Evolutionary conservation across 2,329 filamentous ascomycete species (phyloP), one percentile per base, ranked within the genome.

Genomic region (Rasamsonia emersonii): DNA sequence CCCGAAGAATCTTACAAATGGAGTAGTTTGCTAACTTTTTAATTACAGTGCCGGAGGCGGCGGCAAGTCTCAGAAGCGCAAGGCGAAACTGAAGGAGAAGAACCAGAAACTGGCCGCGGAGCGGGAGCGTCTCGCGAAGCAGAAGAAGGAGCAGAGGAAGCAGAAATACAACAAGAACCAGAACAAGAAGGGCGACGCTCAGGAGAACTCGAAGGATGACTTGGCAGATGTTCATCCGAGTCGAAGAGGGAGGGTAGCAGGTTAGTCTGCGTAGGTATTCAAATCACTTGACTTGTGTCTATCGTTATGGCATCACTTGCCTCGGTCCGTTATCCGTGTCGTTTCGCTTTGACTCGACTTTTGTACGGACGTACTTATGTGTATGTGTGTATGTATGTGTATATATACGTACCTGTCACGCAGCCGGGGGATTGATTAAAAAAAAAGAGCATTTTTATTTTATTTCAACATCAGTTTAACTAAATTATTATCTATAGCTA

Each of bases 81-180:
- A 73, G 52, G 72, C 79, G 36, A 91, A 88, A 65, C 85, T 96
- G 57, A 70, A 75, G 49, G 72, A 72, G 36, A 95, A 94, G 73
- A 95, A 96, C 64, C 68, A 73, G 49, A 89, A 88, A 63, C 71
- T 95, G 30, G 75, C 84, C 45, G 85, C 78, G 42, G 68, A 82
- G 61, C 67, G 77, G 35, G 65, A 70, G 36, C 63, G 72, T 26
- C 59, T 65, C 33, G 60, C 62, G 10, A 66, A 73, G 58, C 58
- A 63, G 42, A 58, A 64, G 42, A 53, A 58, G 37, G 64, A 68
- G 48, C 58, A 60, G 43, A 58, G 54, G 42, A 56, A 63, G 39
- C 56, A 62, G 62, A 64, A 42, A 53, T 53, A 26, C 36, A 44
- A 32, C 44, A 38, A 44, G 20, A 23, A 23, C 8, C 20, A 11